Base-by-base conservation (phyloP, 352 stramenopile species). In the Globisporangium acanthophoron region DNA sequence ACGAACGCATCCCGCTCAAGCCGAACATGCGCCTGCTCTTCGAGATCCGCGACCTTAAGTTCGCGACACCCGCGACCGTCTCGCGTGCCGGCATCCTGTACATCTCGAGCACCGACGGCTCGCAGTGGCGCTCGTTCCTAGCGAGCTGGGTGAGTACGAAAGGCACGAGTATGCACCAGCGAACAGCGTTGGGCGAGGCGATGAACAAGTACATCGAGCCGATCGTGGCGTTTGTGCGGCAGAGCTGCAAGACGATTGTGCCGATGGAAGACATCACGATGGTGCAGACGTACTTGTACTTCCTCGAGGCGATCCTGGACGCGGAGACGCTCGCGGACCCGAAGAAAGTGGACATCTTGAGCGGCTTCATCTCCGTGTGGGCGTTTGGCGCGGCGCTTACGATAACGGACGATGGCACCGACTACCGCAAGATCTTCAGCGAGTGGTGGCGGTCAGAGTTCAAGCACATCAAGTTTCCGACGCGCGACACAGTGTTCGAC, bases 1-100 rank as follows among this genome's bases (percentile, higher is more conserved):
- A 98, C 62, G 96, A 98, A 63, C 87, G 96, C 33, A 98, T 98
- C 62, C 94, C 93, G 6, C 71, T 98, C 0, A 98, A 97, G 63
- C 71, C 83, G 0, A 88, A 97, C 62, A 98, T 98, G 94, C 80
- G 93, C 16, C 71, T 98, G 47, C 76, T 98, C 9, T 98, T 98
- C 69, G 96, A 98, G 75, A 98, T 98, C 62, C 82, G 90, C 18
- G 90, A 98, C 73, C 74, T 98, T 13, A 87, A 88, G 60, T 97
- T 96, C 62, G 95, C 94, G 13, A 98, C 94, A 5, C 96, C 96
- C 5, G 94, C 96, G 12, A 98, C 96, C 0, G 94, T 98, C 6
- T 97, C 85, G 5, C 88, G 96, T 16, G 94, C 96, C 1, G 95
- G 93, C n/a, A 98, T 98, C 40, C 64, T 98, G 12, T 98, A 97